These are phyloP conservation scores for Tilletia horrida DNA, from an alignment of 1,284 basidiomycete species.

Conservation along the genomic window DNA sequence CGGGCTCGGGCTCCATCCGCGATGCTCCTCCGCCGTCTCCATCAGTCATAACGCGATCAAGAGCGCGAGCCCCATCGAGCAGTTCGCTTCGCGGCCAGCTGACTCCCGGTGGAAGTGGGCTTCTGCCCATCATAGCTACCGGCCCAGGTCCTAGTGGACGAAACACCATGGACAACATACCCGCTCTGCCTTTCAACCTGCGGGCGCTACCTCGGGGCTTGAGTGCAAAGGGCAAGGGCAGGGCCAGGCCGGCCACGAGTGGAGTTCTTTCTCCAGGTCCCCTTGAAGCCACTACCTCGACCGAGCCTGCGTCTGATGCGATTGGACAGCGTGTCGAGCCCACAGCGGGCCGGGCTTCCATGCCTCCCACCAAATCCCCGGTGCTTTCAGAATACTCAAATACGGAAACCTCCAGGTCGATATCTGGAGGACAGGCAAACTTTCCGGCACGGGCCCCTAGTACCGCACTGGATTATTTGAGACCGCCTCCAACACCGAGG, in stretches of 20 bases:
- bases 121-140: too few species aligned
- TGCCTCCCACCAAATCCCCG: conserved; percentile 4
- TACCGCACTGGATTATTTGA: conserved; percentile 11
- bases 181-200: neutral
- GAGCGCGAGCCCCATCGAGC: conserved; percentile 44
- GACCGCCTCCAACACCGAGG: conserved; percentile 17
- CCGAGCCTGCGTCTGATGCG: neutral
- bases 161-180: conserved; percentile 20
- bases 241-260: neutral
- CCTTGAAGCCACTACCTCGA: neutral
- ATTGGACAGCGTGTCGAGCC: too few species aligned
- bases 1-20: conserved; percentile 18
- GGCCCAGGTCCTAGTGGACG: neutral
- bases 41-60: conserved; percentile 45
- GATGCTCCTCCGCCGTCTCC: conserved; percentile 47
- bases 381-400: neutral
- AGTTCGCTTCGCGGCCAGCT: conserved; percentile 28
- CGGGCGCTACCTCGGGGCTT: neutral
- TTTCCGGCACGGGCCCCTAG: neutral
- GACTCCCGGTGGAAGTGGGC: neutral
- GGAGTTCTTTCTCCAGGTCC: too few species aligned
- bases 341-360: neutral
- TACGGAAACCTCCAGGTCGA: conserved; percentile 13
- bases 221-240: neutral
- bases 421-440: neutral